Base-by-base conservation (phyloP, 371 early-diverging fungal species). In the Blyttiomyces sp. region DNA sequence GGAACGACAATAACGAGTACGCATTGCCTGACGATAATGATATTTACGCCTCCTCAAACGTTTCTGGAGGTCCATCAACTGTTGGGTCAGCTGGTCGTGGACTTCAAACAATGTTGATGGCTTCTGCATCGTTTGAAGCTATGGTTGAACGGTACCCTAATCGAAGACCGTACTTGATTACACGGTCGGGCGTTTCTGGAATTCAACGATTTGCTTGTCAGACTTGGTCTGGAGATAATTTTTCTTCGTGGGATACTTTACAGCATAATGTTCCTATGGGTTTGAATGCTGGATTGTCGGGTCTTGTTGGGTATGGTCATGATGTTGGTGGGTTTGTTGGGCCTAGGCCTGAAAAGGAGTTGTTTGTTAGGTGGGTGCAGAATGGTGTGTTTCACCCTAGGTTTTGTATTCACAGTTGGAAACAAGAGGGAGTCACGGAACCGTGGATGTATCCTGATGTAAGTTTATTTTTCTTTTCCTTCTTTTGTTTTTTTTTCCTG, bases 1-100 rank as follows among this genome's bases (percentile, higher is more conserved):
- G 86, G 86, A 72, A 84, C 27, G 84, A 86, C 58, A 86, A 84
- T 61, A 86, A 86, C 58, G 84, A 84, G 53, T 81, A 81, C 43
- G 61, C 71, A 9, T 54, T 83, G 32, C 69, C 74, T 7, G 81
- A 85, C 59, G 83, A 83, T 54, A 46, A 61, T 24, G 67, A 74
- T 43, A 39, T 55, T 2, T 71, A 71, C 55, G 49, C 61, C n/a
- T 36, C 64, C 17, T 13, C 50, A 21, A 28, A 5, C 9, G 33
- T 53, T 2, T 43, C 68, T 13, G n/a, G n/a, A n/a, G n/a, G n/a
- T n/a, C n/a, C n/a, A n/a, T n/a, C 52, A 16, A 62, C 64, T 26
- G 68, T 70, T 19, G 71, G 71, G 5, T 28, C 44, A n/a, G 77
- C 68, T 4, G 84, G 85, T 0, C 73, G 83, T 0, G 59, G 77